Conservation (phyloP, 768 basidiomycete genomes). For the Hericium erinaceus region DNA sequence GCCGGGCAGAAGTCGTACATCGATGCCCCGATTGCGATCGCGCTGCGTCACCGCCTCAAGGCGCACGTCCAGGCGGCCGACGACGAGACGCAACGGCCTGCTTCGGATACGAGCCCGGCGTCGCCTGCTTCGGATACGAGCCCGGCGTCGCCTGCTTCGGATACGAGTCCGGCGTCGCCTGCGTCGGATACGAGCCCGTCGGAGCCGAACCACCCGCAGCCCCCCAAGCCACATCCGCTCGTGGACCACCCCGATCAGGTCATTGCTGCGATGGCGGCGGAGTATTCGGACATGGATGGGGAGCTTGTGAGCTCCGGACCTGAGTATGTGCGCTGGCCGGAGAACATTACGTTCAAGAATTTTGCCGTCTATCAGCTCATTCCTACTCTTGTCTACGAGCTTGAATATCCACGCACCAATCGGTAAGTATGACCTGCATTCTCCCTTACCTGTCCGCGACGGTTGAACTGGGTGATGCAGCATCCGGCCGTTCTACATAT, state of each 20-base stretch:
- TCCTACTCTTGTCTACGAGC: conserved; percentile 91
- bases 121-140: too few relatives aligned
- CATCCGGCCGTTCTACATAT: conserved; percentile 71
- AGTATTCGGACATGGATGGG: conserved; percentile 64
- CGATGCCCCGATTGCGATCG: conserved; percentile 41
- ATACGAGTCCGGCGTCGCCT: background rate
- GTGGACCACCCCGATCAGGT: conserved; percentile 54
- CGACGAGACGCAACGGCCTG: background rate
- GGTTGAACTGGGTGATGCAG: conserved; percentile 18
- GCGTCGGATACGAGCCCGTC: background rate
- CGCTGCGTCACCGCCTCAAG: conserved; percentile 48
- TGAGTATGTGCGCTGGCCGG: conserved; percentile 64
- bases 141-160: background rate
- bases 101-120: too few relatives aligned
- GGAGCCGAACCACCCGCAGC: conserved; percentile 8
- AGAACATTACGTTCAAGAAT: conserved; percentile 73
- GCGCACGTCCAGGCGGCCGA: background rate
- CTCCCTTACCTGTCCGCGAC: background rate
- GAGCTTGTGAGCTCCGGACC: conserved; percentile 73
- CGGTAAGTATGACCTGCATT: conserved; percentile 33
- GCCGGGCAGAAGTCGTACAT: conserved; percentile 38
- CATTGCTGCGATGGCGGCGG: conserved; percentile 62
- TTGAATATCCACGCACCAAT: conserved; percentile 91
- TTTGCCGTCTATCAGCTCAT: conserved; percentile 82
- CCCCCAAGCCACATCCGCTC: conserved; percentile 35